Evolutionary conservation across 495 filamentous ascomycete species (phyloP), one percentile per base, ranked within the genome.

Genomic region (Cenococcum geophilum): DNA sequence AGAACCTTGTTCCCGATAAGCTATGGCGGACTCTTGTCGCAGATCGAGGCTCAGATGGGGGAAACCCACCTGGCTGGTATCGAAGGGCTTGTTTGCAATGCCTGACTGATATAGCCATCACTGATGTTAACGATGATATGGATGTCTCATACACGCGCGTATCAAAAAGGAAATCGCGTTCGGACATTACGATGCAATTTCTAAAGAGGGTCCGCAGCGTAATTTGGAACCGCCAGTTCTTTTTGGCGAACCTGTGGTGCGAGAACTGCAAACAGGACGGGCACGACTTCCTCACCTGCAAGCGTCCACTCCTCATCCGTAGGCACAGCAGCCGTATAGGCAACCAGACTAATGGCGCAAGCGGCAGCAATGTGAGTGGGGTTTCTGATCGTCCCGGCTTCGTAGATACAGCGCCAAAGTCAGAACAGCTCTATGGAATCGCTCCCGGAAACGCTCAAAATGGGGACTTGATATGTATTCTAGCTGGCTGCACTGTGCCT

Each of bases 1-100:
- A 6, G 27, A 55, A 60, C 62, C 58, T 68, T 35, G 66, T 67
- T 10, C 71, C 71, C 0, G 73, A 76, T 10, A 64, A 68, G 12
- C 72, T 77, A 49, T 77, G 74, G 76, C 55, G 76, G 3, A 77
- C 76, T 0, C 40, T 78, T 0, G 74, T 78, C 0, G 75, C 70
- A 25, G 73, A 77, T 60, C 56, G 76, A n/a, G 40, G n/a, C 1
- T n/a, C 58, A 1, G 48, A 54, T 6, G 58, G 58, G 11, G 68
- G 72, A n/a, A 63, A 54, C 40, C 53, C 67, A 25, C 59, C 71
- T 27, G 49, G 62, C 14, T 77, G 72, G 59, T 77, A 70, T 67
- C 52, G 55, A 34, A 60, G 60, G 42, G 70, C 64, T 18, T 72
- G 60, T 21, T 1, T 22, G n/a, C 34, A 67, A 12, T 34, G 53